phyloP scores from a whole-genome alignment of 2,329 filamentous ascomycete species.

The Macroventuria anomochaeta region DNA sequence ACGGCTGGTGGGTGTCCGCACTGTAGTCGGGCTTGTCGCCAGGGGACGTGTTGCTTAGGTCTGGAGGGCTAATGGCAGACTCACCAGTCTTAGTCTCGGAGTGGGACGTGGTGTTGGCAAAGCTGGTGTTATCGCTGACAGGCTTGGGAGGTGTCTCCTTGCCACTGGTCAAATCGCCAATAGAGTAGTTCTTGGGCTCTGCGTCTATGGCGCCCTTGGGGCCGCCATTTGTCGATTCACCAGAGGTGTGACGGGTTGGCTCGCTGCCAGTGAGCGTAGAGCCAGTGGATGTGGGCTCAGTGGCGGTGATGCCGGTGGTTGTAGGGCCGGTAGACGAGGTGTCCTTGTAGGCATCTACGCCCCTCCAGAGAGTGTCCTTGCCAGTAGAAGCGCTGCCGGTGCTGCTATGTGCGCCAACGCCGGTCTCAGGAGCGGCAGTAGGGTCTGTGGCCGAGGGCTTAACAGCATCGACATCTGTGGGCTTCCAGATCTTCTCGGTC shows the following conservation, averaged over 20 bases:
- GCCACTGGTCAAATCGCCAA: slow-evolving; percentile 14
- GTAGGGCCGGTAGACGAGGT: slow-evolving; percentile 4
- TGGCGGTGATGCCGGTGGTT: too few species aligned
- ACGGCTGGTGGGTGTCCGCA: slow-evolving; percentile 13
- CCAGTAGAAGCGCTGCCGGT: not conserved
- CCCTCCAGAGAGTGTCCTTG: slow-evolving; percentile 17
- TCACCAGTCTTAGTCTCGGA: slow-evolving; percentile 22
- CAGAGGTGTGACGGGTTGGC: slow-evolving; percentile 1
- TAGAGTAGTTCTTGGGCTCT: slow-evolving; percentile 15
- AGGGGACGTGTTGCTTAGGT: slow-evolving; percentile 16
- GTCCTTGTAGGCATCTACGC: slow-evolving; percentile 14
- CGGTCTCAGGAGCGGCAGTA: slow-evolving; percentile 49
- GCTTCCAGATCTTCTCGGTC: slow-evolving; percentile 38
- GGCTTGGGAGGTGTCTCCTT: slow-evolving; percentile 66
- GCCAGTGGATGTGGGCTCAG: too few species aligned
- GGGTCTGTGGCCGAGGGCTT: slow-evolving; percentile 60
- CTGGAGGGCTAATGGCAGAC: slow-evolving; percentile 17
- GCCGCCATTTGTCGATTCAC: slow-evolving; percentile 4
- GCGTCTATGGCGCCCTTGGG: slow-evolving; percentile 13
- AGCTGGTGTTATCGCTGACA: slow-evolving; percentile 3
- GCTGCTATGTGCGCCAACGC: slow-evolving; percentile 35
- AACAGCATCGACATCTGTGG: slow-evolving; percentile 36
- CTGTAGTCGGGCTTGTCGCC: slow-evolving; percentile 15
- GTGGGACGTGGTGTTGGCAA: slow-evolving; percentile 14
- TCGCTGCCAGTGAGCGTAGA: slow-evolving; percentile 6